Base-by-base conservation (phyloP, 495 filamentous ascomycete species). In the Jackrogersella multiformis region DNA sequence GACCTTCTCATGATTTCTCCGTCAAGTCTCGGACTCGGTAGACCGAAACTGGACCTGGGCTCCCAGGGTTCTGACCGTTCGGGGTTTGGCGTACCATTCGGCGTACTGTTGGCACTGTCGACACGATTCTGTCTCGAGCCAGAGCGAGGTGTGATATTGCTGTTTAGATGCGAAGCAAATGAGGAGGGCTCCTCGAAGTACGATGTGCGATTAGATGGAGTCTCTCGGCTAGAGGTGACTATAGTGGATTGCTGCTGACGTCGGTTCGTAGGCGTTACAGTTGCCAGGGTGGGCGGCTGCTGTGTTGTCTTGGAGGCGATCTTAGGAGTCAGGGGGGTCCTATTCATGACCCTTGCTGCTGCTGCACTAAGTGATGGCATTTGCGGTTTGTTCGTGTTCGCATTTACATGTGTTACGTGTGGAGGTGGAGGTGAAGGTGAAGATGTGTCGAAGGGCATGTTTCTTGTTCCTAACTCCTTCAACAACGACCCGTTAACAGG, bases 101-200 rank as follows among this genome's bases (percentile, higher is more conserved):
- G 88, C 1, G 89, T 91, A 48, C 82, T 80, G 58, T 82, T 82
- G 10, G 83, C 68, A 49, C 83, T 90, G 73, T 92, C 88, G 36
- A 88, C 88, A 63, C 90, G 85, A 51, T 78, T 85, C 71, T 81
- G 88, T 51, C 91, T 83, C 2, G 88, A 80, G 8, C 85, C 87
- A 21, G 91, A 92, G 62, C 91, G 84, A 55, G 90, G 89, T 20
- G 91, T 93, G 64, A 91, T 80, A 63, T 92, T 92, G 70, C 78
- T 81, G 76, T 74, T 87, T 28, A 92, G 77, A 56, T 85, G 87
- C 20, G 85, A 66, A 24, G 79, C 77, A 10, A 84, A 80, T 36
- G 85, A 80, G n/a, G 84, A 78, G 32, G 78, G 69, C 54, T 81
- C 77, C 68, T 78, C 83, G 68, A 77, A 51, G 28, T 68, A 53